Evolutionary conservation across 257 asterid species (phyloP).

Genomic region (Nicotiana tomentosiformis): DNA sequence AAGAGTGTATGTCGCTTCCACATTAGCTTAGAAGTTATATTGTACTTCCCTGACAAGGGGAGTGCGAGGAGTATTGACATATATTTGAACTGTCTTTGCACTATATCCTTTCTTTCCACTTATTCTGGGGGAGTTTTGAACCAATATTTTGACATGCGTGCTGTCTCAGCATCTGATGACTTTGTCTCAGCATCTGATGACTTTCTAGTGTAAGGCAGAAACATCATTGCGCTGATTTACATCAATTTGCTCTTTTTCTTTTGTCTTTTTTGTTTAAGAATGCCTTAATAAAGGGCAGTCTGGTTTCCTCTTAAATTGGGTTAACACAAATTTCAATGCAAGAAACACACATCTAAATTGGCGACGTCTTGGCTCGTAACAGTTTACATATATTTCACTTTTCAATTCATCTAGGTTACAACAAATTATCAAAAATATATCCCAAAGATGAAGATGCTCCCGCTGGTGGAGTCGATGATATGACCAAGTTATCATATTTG

Average conservation of each 20-base stretch:
- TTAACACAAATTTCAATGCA: neutral
- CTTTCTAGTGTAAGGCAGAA: neutral
- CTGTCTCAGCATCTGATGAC: neutral
- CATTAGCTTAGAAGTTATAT: neutral
- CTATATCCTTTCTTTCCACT: neutral
- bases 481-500: conserved; percentile 18
- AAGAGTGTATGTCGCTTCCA: neutral
- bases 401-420: conserved; percentile 6
- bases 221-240: neutral
- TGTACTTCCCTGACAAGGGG: neutral
- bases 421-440: conserved; percentile 13
- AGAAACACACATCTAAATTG: neutral
- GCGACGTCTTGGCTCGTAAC: neutral
- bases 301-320: neutral
- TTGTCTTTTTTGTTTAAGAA: neutral
- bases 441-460: conserved; percentile 19
- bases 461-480: conserved; percentile 18
- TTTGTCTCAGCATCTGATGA: neutral
- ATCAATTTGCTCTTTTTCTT: neutral
- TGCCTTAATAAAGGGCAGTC: neutral
- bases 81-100: neutral
- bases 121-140: neutral
- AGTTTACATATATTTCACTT: neutral
- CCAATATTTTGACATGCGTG: neutral
- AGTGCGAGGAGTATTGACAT: neutral